phyloP scores from a whole-genome alignment of 495 filamentous ascomycete genomes.

The Elasticomyces elasticus region DNA sequence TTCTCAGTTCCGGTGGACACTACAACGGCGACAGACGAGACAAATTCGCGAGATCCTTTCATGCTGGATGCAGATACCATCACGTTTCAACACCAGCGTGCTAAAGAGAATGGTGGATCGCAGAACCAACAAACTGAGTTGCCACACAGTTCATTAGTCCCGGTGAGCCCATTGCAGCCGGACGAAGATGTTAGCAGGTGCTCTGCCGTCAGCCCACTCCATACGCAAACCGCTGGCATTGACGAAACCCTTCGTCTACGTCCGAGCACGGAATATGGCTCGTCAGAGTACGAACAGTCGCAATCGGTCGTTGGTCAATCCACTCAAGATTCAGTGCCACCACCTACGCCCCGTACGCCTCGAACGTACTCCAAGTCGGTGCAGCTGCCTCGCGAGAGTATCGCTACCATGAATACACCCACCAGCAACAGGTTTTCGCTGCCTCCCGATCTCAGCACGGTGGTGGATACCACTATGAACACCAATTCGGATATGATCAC shows the following conservation, averaged over 20 bases:
- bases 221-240: constrained; percentile 20
- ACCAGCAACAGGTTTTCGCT: constrained; percentile 17
- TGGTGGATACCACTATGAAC: constrained; percentile 17
- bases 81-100: constrained; percentile 17
- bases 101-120: constrained; percentile 7
- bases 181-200: constrained; percentile 15
- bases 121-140: not conserved
- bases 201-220: constrained; percentile 22
- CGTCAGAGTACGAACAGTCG: not conserved
- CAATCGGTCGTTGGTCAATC: not conserved
- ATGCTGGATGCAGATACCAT: constrained; percentile 22
- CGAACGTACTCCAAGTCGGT: constrained; percentile 23
- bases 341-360: constrained; percentile 17
- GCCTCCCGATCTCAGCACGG: constrained; percentile 19
- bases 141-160: not conserved
- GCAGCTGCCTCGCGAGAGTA: constrained; percentile 10
- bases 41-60: constrained; percentile 19
- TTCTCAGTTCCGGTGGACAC: constrained; percentile 16
- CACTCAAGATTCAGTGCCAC: constrained; percentile 7
- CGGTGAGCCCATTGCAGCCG: constrained; percentile 17
- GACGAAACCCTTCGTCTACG: constrained; percentile 14
- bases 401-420: constrained; percentile 8
- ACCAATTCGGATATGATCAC: constrained; percentile 21
- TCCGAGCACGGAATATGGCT: not conserved
- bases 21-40: constrained; percentile 13